phyloP scores from a whole-genome alignment of 306 rosid species.

The Pyrus communis region DNA sequence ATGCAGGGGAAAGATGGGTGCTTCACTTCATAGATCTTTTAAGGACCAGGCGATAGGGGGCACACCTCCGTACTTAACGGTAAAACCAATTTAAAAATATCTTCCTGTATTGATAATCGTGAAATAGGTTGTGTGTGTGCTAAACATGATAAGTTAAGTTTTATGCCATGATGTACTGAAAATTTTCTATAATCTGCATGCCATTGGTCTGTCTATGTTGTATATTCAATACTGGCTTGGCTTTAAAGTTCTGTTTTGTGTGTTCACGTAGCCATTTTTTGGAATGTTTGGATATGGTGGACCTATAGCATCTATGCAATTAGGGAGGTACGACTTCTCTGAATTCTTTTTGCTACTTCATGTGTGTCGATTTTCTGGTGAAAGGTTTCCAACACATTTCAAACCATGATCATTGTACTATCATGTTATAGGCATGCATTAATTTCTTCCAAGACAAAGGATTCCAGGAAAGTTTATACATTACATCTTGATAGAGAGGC shows the following conservation, averaged over 20 bases:
- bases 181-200: not conserved
- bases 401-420: not conserved
- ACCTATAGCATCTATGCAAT: conserved; percentile 55
- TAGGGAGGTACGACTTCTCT: conserved; percentile 40
- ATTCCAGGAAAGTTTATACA: conserved; percentile 32
- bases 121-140: not conserved
- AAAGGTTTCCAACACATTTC: not conserved
- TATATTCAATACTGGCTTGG: not conserved
- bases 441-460: conserved; percentile 50
- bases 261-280: conserved; percentile 50
- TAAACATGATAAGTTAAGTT: not conserved
- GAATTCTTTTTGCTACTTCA: not conserved
- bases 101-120: not conserved
- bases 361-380: not conserved
- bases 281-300: conserved; percentile 76
- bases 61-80: conserved; percentile 52
- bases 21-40: conserved; percentile 37
- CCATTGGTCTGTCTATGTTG: not conserved
- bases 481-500: conserved; percentile 47
- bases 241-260: not conserved
- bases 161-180: not conserved
- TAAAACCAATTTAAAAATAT: not conserved
- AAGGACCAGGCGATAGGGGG: conserved; percentile 47
- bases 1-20: conserved; percentile 62
- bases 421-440: conserved; percentile 27